Percentiles rank a stretch among this genome's conserved stretches.
These are phyloP conservation scores for Apiospora kogelbergensis DNA, from an alignment of 2,329 filamentous ascomycete species.

Conservation along the genomic window DNA sequence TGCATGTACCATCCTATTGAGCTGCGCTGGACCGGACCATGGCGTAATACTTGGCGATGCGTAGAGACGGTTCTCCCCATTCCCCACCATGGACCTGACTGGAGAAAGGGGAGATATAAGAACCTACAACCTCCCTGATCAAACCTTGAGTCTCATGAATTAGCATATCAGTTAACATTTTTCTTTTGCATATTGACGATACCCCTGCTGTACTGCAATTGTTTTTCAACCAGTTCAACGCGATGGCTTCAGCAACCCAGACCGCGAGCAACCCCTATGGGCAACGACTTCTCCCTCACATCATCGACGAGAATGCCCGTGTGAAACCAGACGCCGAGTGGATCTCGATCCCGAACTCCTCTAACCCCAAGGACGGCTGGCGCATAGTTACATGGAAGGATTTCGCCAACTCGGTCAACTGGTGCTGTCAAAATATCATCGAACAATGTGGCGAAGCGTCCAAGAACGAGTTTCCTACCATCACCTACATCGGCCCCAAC, in stretches of 20 bases:
- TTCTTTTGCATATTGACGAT: neutral
- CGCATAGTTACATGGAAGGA: slow-evolving; percentile 35
- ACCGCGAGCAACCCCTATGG: slow-evolving; percentile 10
- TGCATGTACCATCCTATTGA: neutral
- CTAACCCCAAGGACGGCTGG: slow-evolving; percentile 40
- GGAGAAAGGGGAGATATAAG: neutral
- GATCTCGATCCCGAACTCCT: slow-evolving; percentile 34
- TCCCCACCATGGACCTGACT: neutral
- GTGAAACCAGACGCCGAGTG: slow-evolving; percentile 34
- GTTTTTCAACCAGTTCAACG: neutral
- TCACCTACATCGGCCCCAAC: slow-evolving; percentile 46
- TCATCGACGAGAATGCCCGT: slow-evolving; percentile 38
- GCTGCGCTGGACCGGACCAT: neutral
- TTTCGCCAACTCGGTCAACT: slow-evolving; percentile 41
- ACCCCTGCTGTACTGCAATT: neutral
- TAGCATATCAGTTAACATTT: neutral
- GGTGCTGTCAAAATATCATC: slow-evolving; percentile 34
- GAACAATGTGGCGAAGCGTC: slow-evolving; percentile 26
- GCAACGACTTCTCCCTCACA: slow-evolving; percentile 34
- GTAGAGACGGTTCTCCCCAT: neutral
- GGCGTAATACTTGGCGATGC: neutral
- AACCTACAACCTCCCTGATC: neutral
- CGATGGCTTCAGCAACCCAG: neutral
- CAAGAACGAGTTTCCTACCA: slow-evolving; percentile 32
- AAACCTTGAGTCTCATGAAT: neutral